Evolutionary conservation across 2,329 filamentous ascomycete genomes (phyloP), one percentile per base, ranked within the genome.

Genomic region (Elsinoe batatas): DNA sequence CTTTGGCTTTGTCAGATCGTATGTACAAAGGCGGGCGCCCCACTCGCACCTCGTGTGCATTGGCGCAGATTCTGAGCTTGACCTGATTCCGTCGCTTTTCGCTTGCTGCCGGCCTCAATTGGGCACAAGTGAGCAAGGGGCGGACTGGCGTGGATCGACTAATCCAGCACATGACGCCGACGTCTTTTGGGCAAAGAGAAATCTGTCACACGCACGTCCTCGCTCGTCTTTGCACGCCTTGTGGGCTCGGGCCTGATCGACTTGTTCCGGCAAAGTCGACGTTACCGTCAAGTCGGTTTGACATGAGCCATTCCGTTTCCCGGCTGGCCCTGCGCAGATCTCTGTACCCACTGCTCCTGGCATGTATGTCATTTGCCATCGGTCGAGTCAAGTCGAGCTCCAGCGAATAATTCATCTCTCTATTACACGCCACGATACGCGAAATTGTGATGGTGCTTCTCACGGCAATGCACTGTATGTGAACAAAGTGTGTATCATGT

Each of bases 101-200:
- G 47, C 47, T 51, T 51, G 47, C 15, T 37, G 33, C 47, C 47
- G 47, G 12, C 47, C 47, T 51, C 47, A 33, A 51, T 51, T 51
- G 47, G 47, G 47, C 35, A 26, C 40, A 26, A 33, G 32, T 13
- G 20, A 18, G 33, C 35, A 38, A 13, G 44, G 44, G 26, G 17
- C 10, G 13, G 18, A 49, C 44, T 11, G 44, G 44, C 44, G 26
- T 33, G 44, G 30, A 49, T 49, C 13, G 44, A 49, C 44, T 49
- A 49, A 49, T 49, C 15, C 30, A 33, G 15, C 47, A 15, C 12
- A 37, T 51, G 47, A 51, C 47, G 47, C 47, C 47, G 15, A 51
- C 47, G 26, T 30, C 26, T 30, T 30, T 30, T 30, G 26, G 36
- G 17, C 36, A 18, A 38, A 18, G 17, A n/a, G 36, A 38, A 20